Evolutionary conservation across 148 eudicot genomes (phyloP), one percentile per base, ranked within the genome.

Genomic region (Amaranthus cruentus): DNA sequence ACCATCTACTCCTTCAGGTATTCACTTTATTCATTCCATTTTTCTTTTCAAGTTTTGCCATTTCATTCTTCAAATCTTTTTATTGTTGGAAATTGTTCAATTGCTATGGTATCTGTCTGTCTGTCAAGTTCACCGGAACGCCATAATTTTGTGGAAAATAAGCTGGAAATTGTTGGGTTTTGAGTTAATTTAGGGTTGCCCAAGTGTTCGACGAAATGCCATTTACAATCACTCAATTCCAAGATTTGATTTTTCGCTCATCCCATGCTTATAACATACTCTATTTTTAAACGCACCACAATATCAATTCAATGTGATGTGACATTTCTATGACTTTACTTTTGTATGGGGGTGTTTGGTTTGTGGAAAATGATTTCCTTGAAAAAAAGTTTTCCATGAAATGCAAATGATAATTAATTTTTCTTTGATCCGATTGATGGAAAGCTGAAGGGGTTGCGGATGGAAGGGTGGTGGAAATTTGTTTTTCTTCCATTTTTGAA

Each of bases 1-100:
- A 5, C n/a, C 55, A 15, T 64, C 66, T 9, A 7, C 56, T 64
- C 62, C 78, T 70, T 66, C 82, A 75, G 82, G 78, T 79, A 75
- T 54, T 52, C 6, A 12, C 15, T 28, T 28, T 28, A 1, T 6
- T 48, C 51, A 51, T 38, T 11, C 12, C 9, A 6, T 50, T 49
- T 50, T n/a, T 28, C 38, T 5, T n/a, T 54, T 62, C 5, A 46
- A 3, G 0, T 6, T 55, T n/a, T 46, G 15, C 64, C 12, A 7
- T 59, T 46, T 78, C 18, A 8, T 58, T 59, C 46, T 56, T 52
- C 54, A 44, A 11, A 28, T 47, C 4, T 9, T 49, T 15, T 46
- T 28, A 28, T 28, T 28, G 1, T 28, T n/a, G 11, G 15, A 42
- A 62, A 4, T 62, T 42, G 14, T n/a, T 5, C 47, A 6, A 47